phyloP scores from a whole-genome alignment of 768 basidiomycete genomes.

The Suillus americanus region DNA sequence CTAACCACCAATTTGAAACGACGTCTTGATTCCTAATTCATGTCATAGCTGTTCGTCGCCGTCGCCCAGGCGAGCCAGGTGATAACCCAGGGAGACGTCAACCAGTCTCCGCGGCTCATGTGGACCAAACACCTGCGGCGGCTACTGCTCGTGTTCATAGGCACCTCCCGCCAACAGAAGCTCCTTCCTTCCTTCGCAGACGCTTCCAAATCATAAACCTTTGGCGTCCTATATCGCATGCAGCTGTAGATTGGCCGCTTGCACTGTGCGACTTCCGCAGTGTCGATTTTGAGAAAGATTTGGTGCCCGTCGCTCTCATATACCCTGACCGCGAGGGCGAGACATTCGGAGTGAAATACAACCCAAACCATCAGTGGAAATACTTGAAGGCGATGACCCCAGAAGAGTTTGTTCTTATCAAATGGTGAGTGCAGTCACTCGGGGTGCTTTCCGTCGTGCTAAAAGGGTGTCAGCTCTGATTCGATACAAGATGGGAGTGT shows the following conservation, averaged over 20 bases:
- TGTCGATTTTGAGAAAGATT: conserved; percentile 37
- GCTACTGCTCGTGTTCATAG: conserved; percentile 42
- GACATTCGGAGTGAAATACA: conserved; percentile 39
- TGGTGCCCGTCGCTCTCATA: conserved; percentile 36
- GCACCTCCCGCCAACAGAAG: conserved; percentile 43
- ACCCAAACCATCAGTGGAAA: conserved; percentile 43
- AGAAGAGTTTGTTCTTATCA: conserved; percentile 46
- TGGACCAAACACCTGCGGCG: conserved; percentile 44
- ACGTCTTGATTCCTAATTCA: neutral
- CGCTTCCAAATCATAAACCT: conserved; percentile 57
- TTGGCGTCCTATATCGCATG: conserved; percentile 50
- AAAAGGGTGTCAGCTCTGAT: conserved; percentile 26
- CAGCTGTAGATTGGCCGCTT: conserved; percentile 48
- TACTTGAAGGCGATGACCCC: conserved; percentile 43
- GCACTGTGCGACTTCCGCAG: conserved; percentile 48
- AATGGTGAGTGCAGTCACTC: conserved; percentile 36
- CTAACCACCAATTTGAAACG: neutral
- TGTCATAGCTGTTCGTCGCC: conserved; percentile 42
- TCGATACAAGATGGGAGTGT: conserved; percentile 36
- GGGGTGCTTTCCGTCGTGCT: neutral
- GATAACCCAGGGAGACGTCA: conserved; percentile 42
- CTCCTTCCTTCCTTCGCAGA: conserved; percentile 36
- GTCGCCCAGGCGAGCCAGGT: conserved; percentile 34
- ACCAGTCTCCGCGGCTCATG: conserved; percentile 43
- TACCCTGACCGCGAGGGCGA: conserved; percentile 47